Conservation (phyloP, 1,284 basidiomycete species). For the Cryptococcus hybrid region DNA sequence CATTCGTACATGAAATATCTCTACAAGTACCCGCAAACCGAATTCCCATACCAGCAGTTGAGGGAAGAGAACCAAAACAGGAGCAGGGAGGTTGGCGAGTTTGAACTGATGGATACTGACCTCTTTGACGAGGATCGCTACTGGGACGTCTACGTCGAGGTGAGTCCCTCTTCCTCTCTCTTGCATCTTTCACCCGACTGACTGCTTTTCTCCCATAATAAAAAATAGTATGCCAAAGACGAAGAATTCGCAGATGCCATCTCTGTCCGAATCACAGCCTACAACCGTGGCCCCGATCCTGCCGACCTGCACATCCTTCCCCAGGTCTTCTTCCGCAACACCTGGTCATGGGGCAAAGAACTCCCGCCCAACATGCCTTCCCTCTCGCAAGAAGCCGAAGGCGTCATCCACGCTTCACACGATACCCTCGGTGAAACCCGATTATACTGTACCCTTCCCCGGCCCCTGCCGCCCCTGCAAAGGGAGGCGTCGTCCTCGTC, state of each 20-base stretch:
- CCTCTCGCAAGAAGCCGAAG: conserved; percentile 57
- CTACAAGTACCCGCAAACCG: conserved; percentile 94
- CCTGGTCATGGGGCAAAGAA: conserved; percentile 91
- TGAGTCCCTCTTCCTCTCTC: conserved; percentile 46
- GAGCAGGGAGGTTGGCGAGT: conserved; percentile 82
- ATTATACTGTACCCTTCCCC: conserved; percentile 88
- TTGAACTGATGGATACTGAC: conserved; percentile 90
- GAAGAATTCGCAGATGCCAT: conserved; percentile 84
- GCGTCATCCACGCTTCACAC: conserved; percentile 70
- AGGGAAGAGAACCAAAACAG: conserved; percentile 80
- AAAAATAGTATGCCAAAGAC: conserved; percentile 87
- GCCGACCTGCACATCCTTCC: conserved; percentile 95
- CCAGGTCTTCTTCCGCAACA: conserved; percentile 96
- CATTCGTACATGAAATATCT: conserved; percentile 99
- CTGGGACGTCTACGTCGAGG: conserved; percentile 97
- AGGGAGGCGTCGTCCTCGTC: conserved; percentile 59
- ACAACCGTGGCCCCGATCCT: conserved; percentile 93
- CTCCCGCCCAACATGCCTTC: conserved; percentile 71
- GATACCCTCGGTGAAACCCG: conserved; percentile 70
- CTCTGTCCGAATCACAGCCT: conserved; percentile 91
- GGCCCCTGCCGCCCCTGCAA: conserved; percentile 73
- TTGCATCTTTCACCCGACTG: neutral
- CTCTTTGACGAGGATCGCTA: conserved; percentile 90
- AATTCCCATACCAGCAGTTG: conserved; percentile 91
- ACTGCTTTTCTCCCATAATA: neutral